Evolutionary conservation across 2,329 filamentous ascomycete genomes (phyloP), one percentile per base, ranked within the genome.

Genomic region (Fonsecaea erecta): DNA sequence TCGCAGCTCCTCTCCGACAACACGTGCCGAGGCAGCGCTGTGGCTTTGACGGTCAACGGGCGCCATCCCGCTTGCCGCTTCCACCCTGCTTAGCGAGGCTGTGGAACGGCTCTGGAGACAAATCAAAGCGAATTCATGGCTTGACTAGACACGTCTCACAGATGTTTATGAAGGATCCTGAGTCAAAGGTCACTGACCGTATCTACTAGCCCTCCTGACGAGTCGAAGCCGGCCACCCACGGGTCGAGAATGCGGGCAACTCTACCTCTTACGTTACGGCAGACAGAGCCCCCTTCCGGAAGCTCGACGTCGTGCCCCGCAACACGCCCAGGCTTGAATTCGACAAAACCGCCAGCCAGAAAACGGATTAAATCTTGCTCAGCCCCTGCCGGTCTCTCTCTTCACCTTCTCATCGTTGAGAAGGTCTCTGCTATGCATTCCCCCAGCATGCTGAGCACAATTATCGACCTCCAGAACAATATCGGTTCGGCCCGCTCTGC

Each of bases 111-210:
- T 52, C 43, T 3, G 12, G 34, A 24, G 40, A 51, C 57, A 35
- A 24, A 52, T 60, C 26, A 35, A 24, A 16, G 30, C 34, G 57
- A 28, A n/a, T 26, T 21, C 43, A 48, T 18, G 18, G 30, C 18
- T n/a, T 9, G 57, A 60, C 57, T 60, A 51, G 57, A 60, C 57
- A 60, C 43, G 43, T 60, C 51, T 35, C 46, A 35, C 43, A 52
- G 32, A 52, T n/a, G 21, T 52, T 37, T 37, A 32, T 52, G 28
- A 30, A 28, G 18, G 57, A 30, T 48, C 18, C 43, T 24, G 37
- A 40, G 37, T 18, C 18, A 28, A 57, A 43, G 18, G 21, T 16
- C 9, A 30, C 14, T 43, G 28, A 18, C 21, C 18, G 24, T n/a
- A 32, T 18, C 16, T 43, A 34, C 55, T 58, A 58, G 55, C 37